These are phyloP conservation scores for Hyphopichia fennica DNA, from an alignment of 1,139 yeast species.

Conservation along the genomic window DNA sequence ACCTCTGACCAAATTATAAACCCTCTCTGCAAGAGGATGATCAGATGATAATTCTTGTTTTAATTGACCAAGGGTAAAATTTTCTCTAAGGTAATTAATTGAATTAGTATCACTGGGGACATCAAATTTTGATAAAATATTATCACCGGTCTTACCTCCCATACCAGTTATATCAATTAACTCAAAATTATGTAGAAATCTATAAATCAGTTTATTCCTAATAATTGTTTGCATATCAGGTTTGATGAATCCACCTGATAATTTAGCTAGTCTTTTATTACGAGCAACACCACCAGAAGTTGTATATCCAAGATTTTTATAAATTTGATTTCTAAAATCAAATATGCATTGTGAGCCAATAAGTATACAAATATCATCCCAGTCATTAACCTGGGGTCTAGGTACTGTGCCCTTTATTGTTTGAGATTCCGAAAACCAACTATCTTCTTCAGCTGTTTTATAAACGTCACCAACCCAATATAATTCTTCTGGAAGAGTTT, in stretches of 20 bases:
- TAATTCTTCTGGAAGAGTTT: conserved; percentile 29
- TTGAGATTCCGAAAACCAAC: conserved; percentile 12
- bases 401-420: conserved; percentile 3
- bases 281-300: conserved; percentile 88
- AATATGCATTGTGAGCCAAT: conserved; percentile 63
- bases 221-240: conserved; percentile 87
- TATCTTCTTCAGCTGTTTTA: conserved; percentile 14
- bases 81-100: conserved; percentile 49
- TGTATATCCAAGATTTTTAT: conserved; percentile 65
- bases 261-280: conserved; percentile 75
- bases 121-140: conserved; percentile 45
- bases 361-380: conserved; percentile 80
- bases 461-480: conserved; percentile 31
- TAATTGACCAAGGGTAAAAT: conserved; percentile 37
- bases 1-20: conserved; percentile 70
- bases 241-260: conserved; percentile 84
- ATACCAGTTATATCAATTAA: conserved; percentile 81
- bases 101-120: conserved; percentile 42
- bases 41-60: conserved; percentile 39
- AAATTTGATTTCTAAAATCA: conserved; percentile 54
- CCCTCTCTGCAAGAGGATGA: conserved; percentile 41
- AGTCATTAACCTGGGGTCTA: conserved; percentile 45
- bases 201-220: conserved; percentile 43
- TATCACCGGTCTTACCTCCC: conserved; percentile 86
- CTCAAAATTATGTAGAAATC: conserved; percentile 61